A percentile compares a stretch with the other conserved stretches of the same genome.
Evolutionary conservation across 768 basidiomycete genomes (phyloP).

Genomic region (Sistotremastrum suecicum): DNA sequence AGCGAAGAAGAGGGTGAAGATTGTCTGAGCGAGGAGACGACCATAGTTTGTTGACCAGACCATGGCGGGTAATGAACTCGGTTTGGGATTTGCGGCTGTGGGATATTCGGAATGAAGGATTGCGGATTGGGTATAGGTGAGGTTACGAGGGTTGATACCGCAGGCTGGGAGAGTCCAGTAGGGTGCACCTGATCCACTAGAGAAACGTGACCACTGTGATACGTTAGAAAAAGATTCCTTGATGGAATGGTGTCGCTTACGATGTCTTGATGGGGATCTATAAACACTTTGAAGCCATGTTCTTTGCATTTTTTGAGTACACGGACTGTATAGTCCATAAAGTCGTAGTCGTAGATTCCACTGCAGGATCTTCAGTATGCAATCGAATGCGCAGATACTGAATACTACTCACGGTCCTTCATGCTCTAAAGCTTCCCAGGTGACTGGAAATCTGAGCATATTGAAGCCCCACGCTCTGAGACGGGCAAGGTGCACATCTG

Average conservation of each 20-base stretch:
- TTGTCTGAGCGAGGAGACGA: constrained; percentile 71
- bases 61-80: constrained; percentile 77
- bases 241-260: constrained; percentile 34
- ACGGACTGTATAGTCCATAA: constrained; percentile 81
- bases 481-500: constrained; percentile 76
- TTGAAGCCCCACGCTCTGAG: constrained; percentile 92
- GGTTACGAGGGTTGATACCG: constrained; percentile 74
- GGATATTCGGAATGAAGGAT: constrained; percentile 88
- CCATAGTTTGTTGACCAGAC: constrained; percentile 96
- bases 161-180: constrained; percentile 88
- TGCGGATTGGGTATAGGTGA: constrained; percentile 76
- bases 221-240: neutral
- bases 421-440: constrained; percentile 93
- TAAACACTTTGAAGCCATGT: constrained; percentile 80
- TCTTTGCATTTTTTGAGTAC: constrained; percentile 86
- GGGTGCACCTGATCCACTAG: constrained; percentile 88
- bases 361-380: constrained; percentile 25
- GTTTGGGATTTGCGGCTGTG: constrained; percentile 41
- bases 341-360: constrained; percentile 79
- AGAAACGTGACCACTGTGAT: constrained; percentile 83
- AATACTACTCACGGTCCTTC: constrained; percentile 72
- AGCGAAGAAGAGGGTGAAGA: constrained; percentile 93
- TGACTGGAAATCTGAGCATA: constrained; percentile 65
- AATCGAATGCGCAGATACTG: constrained; percentile 4
- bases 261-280: constrained; percentile 94